Percentiles rank a stretch among this genome's conserved stretches.
Evolutionary conservation across 306 rosid species (phyloP).

Genomic region (Abrus precatorius): DNA sequence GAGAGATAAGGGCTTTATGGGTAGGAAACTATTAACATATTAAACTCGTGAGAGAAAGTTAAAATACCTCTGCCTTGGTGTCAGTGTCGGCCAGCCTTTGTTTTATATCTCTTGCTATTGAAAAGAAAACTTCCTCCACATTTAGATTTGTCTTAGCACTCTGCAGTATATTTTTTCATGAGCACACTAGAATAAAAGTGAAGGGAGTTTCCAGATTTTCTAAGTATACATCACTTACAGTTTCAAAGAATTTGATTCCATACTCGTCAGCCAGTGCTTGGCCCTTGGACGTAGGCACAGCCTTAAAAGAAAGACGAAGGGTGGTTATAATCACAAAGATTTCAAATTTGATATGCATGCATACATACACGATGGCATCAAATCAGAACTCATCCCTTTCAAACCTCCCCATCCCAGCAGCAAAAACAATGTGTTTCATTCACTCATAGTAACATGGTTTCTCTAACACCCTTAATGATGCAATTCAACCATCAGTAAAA

Average conservation of each 20-base stretch:
- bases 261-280: conserved; percentile 98
- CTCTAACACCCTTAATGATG: conserved; percentile 27
- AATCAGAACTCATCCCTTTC: conserved; percentile 28
- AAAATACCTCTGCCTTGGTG: conserved; percentile 77
- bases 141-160: conserved; percentile 96
- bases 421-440: not conserved
- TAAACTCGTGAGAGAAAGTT: conserved; percentile 2
- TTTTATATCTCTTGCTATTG: conserved; percentile 89
- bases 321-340: conserved; percentile 20
- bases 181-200: conserved; percentile 20
- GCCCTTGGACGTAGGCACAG: conserved; percentile 94
- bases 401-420: not conserved
- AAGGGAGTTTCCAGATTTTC: conserved; percentile 33
- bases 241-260: conserved; percentile 95
- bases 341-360: conserved; percentile 29
- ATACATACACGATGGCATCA: conserved; percentile 8
- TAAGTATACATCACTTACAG: conserved; percentile 68
- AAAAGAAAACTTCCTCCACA: conserved; percentile 95
- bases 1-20: not conserved
- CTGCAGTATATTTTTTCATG: conserved; percentile 60
- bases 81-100: conserved; percentile 90
- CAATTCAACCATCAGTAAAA: conserved; percentile 25
- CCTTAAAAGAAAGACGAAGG: conserved; percentile 54
- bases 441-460: conserved; percentile 14
- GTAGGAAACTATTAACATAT: not conserved